Percentiles rank a stretch among this genome's conserved stretches.
Evolutionary conservation across 352 stramenopile genomes (phyloP).

Genomic region (Globisporangium orthogonon): DNA sequence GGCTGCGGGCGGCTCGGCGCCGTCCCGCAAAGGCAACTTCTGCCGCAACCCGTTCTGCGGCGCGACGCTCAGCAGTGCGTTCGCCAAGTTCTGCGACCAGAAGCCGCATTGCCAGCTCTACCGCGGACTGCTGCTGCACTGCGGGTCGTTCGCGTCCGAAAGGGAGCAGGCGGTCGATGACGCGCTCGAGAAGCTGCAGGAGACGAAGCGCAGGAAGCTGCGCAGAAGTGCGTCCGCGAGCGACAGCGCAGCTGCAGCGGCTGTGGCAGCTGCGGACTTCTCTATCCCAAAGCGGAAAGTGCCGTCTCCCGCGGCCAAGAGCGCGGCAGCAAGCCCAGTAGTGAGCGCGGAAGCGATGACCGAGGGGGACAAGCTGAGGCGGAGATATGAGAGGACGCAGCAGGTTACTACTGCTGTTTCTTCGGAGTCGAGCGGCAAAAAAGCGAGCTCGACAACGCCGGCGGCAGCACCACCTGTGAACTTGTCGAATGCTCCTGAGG

Average conservation of each 20-base stretch:
- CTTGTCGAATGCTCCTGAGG: background rate
- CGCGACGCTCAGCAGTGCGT: slow-evolving; percentile 28
- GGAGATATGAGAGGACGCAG: background rate
- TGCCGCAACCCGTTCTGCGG: slow-evolving; percentile 56
- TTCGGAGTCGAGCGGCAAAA: background rate
- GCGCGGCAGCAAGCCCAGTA: background rate
- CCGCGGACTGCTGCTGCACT: slow-evolving; percentile 45
- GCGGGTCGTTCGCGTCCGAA: slow-evolving; percentile 22
- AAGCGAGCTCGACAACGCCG: background rate
- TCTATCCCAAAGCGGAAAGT: slow-evolving; percentile 29
- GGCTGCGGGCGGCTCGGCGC: background rate
- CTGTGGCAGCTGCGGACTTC: slow-evolving; percentile 11
- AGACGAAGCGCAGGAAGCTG: slow-evolving; percentile 8
- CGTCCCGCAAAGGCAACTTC: slow-evolving; percentile 4
- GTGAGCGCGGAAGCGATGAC: background rate
- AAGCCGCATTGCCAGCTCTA: slow-evolving; percentile 48
- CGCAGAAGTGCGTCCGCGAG: slow-evolving; percentile 14
- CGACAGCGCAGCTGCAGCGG: background rate
- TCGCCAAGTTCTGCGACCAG: slow-evolving; percentile 37
- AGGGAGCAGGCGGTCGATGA: slow-evolving; percentile 9
- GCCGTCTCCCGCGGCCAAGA: slow-evolving; percentile 1
- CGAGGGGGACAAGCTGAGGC: background rate
- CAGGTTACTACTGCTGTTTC: background rate
- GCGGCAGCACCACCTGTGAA: too few relatives aligned
- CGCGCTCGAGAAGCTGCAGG: slow-evolving; percentile 5